Base-by-base conservation (phyloP, 2,329 filamentous ascomycete genomes). In the Claviceps africana region DNA sequence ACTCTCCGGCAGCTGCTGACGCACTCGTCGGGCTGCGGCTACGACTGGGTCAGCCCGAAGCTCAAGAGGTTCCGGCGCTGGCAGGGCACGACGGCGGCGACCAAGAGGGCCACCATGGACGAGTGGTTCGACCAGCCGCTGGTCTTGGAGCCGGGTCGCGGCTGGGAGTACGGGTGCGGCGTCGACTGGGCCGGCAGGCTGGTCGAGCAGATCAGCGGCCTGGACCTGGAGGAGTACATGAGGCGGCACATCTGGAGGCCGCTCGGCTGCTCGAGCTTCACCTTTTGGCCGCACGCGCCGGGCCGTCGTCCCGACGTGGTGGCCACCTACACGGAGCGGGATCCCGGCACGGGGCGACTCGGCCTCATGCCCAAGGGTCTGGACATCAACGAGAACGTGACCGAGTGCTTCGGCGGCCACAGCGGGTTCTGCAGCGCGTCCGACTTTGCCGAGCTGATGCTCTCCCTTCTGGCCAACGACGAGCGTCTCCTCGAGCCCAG, bases 161-260 rank as follows among this genome's bases (percentile, higher is more conserved):
- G 65, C 3, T 81, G 76, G 76, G 65, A 67, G 55, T 80, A 80
- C 55, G 70, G 74, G 0, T 56, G 67, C 1, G 67, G 70, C 1
- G 59, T 74, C 1, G 77, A 81, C 62, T 80, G 75, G 76, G 72
- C 70, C 0, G 76, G 77, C 2, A 65, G 69, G 0, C 63, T 79
- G 1, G 65, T 80, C 1, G 76, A 79, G 56, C 64, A 68, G 0
- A 58, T 74, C 0, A 74, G 73, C 0, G 69, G 69, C 0, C 50
- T 58, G 9, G 68, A 65, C 0, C 61, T 80, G 2, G 65, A 71
- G 2, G 66, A 71, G 2, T 69, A 67, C 47, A 67, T 78, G 56
- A 62, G 70, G 11, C 56, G 69, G 50, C 1, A 43, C 8, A 22
- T 43, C 40, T 43, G 40, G 40, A 15, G 10, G 11, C 40, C 40